Base-by-base conservation (phyloP, 805 yeast genomes). In the Candida insectalens region DNA sequence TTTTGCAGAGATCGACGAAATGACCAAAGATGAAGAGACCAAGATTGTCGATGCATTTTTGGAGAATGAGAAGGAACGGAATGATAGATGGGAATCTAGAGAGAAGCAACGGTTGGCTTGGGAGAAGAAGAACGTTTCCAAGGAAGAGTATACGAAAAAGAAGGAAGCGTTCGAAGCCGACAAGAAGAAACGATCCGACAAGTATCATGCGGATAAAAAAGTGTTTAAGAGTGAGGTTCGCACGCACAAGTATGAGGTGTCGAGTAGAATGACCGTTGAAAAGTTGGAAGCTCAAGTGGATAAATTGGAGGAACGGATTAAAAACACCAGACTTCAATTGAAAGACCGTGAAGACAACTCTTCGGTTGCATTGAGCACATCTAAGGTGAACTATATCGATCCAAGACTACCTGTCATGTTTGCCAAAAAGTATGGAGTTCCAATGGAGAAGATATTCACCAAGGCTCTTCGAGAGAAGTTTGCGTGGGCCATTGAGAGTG, bases 321-420 rank as follows among this genome's bases (percentile, higher is more conserved):
- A 65, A 33, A 80, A 73, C 39, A 77, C 83, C 2, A 61, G 72
- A 7, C 63, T 85, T 40, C 94, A 83, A 53, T 66, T 85, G 53
- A 80, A 85, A 55, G 96, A 88, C 53, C 87, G 83, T 56, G 95
- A 89, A 53, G 96, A 87, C 52, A 88, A 88, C 53, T 83, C 95
- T 0, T 83, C 83, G 44, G 96, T 89, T 19, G 88, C 96, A 0
- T 63, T 89, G 44, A 87, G 95, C 30, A 89, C 97, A 0, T 83
- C 95, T 18, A 89, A 89, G 63, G 75, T 83, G 68, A 89, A 89
- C 57, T 89, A 89, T 64, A 89, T 89, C 39, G 97, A 89, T 57
- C 97, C 97, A 18, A 69, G 97, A 43, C 63, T 89, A 45, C 77
- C 94, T 0, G 96, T 85, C 17, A 76, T 83, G 69, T 89, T 87